phyloP scores from a whole-genome alignment of 2,329 filamentous ascomycete genomes.

The Sordariomycetes sp. region DNA sequence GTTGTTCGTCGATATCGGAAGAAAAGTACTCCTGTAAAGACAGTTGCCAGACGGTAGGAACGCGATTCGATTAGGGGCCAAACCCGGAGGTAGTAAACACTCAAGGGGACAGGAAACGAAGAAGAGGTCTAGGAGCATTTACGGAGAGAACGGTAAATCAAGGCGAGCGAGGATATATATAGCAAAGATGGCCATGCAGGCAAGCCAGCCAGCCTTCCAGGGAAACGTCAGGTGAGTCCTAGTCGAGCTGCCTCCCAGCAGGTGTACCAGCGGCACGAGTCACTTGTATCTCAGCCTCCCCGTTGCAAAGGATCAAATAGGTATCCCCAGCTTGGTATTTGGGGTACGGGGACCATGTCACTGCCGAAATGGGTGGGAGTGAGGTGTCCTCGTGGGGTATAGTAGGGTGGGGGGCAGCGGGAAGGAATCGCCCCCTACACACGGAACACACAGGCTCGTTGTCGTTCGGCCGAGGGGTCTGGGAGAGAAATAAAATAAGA shows the following conservation, averaged over 20 bases:
- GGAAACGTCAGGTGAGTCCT: neutral
- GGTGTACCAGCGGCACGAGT: neutral
- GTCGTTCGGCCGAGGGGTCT: too few relatives aligned
- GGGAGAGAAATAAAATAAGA: too few relatives aligned
- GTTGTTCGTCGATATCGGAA: too few relatives aligned
- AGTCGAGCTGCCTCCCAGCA: neutral
- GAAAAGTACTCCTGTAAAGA: too few relatives aligned
- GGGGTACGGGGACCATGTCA: neutral
- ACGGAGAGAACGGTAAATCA: neutral
- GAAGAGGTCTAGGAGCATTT: neutral
- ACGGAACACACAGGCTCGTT: too few relatives aligned
- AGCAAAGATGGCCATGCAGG: neutral
- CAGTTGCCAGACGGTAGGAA: too few relatives aligned
- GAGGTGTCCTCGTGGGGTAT: too few relatives aligned
- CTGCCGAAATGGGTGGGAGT: neutral
- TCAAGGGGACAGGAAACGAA: neutral
- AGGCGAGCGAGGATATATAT: neutral
- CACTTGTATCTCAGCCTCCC: neutral
- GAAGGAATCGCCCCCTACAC: too few relatives aligned
- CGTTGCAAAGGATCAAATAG: neutral
- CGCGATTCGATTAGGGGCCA: too few relatives aligned
- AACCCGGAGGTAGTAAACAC: neutral
- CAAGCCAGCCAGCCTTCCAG: neutral
- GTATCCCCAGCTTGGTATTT: neutral
- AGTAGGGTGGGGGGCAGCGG: too few relatives aligned